Base-by-base conservation (phyloP, 2,329 filamentous ascomycete species). In the Orbilia blumenaviensis region DNA sequence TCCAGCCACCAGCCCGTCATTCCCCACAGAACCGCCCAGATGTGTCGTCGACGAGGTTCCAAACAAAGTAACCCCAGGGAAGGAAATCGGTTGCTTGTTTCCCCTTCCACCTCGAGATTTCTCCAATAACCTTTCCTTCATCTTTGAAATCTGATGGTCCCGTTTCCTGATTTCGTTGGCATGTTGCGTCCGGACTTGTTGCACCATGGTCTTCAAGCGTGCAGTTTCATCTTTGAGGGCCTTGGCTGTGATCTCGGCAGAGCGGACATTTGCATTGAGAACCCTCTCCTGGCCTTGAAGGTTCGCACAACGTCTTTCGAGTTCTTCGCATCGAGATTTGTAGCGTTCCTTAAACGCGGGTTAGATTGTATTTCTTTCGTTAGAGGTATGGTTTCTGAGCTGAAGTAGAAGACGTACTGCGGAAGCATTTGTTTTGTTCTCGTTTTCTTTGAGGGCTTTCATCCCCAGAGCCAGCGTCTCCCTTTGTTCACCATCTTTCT, bases 111-210 rank as follows among this genome's bases (percentile, higher is more conserved):
- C 87, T 78, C 89, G 87, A 52, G 86, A 88, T 81, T 88, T 87
- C 64, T 95, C 92, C 2, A 89, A 87, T 77, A 98, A 86, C 81
- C 97, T 93, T 79, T 90, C 91, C 85, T 97, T 98, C 78, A 99
- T 85, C 42, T 90, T 89, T 78, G 96, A 92, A 78, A 98, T 90
- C 83, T 97, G 92, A 48, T 93, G 86, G 81, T 99, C 95, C 44
- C 94, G 89, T 81, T 96, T 94, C 76, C 94, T 90, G 50, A 97
- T 88, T 81, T 99, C 95, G 79, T 93, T 96, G 58, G 93, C 90
- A 83, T 94, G 98, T 78, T 94, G 90, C 5, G 91, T 89, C 76
- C 94, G 89, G 1, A 95, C 91, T 83, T 98, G 94, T 29, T 91
- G 88, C 1, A 97, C 89, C 1, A 92, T 88, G 0, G 89, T 87